phyloP scores from a whole-genome alignment of 148 eudicot species.

The Heliamphora exappendiculata region DNA sequence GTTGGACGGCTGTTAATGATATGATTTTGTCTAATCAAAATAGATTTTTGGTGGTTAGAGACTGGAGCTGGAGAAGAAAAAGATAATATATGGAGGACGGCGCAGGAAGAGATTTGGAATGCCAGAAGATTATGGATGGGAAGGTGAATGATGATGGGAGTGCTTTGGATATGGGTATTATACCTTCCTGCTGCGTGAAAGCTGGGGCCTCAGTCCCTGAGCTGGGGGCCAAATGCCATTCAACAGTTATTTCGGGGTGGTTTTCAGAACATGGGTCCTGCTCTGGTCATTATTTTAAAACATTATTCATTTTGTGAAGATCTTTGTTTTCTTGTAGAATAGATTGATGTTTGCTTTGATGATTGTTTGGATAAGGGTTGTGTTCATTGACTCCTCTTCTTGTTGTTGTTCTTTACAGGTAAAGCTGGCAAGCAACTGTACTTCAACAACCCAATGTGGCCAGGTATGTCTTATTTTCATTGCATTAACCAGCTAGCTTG shows the following conservation, averaged over 20 bases:
- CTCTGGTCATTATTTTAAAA: slow-evolving; percentile 41
- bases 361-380: not conserved
- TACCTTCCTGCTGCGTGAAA: slow-evolving; percentile 86
- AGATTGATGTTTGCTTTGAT: not conserved
- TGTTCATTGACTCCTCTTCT: slow-evolving; percentile 7
- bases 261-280: slow-evolving; percentile 57
- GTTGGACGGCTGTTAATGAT: not conserved
- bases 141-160: slow-evolving; percentile 42
- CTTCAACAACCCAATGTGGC: slow-evolving; percentile 99
- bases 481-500: not conserved
- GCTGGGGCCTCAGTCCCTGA: slow-evolving; percentile 59
- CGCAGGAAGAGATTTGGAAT: slow-evolving; percentile 62
- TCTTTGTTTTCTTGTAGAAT: not conserved
- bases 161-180: slow-evolving; percentile 26
- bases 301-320: not conserved
- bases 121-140: slow-evolving; percentile 77
- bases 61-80: slow-evolving; percentile 71
- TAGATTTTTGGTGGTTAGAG: slow-evolving; percentile 40
- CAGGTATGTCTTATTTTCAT: slow-evolving; percentile 45
- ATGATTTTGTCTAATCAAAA: not conserved
- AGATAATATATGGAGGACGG: slow-evolving; percentile 53
- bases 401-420: slow-evolving; percentile 29
- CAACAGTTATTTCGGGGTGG: slow-evolving; percentile 98
- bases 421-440: slow-evolving; percentile 41
- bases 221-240: slow-evolving; percentile 67